phyloP scores from a whole-genome alignment of 768 basidiomycete genomes.

The Antrodiella citrinella region DNA sequence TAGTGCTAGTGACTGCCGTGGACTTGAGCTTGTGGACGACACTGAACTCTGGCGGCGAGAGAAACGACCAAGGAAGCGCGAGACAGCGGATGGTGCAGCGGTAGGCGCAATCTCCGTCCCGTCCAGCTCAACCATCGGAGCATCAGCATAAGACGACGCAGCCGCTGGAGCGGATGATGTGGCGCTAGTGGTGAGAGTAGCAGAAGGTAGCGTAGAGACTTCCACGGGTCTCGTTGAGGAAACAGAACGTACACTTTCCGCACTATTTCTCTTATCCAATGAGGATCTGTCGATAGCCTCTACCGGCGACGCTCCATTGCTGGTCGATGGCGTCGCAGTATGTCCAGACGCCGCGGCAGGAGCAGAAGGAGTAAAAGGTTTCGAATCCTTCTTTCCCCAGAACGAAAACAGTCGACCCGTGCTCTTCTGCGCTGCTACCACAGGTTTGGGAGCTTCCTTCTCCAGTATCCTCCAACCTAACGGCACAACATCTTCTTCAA shows the following conservation, averaged over 20 bases:
- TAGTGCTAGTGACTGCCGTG: slow-evolving; percentile 54
- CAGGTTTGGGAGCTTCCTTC: slow-evolving; percentile 32
- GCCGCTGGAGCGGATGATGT: slow-evolving; percentile 7
- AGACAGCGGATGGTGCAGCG: slow-evolving; percentile 55
- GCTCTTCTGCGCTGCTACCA: slow-evolving; percentile 35
- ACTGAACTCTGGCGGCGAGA: slow-evolving; percentile 40
- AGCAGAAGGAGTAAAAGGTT: slow-evolving; percentile 1
- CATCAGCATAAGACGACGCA: slow-evolving; percentile 11
- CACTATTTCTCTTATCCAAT: slow-evolving; percentile 11
- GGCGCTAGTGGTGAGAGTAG: not conserved
- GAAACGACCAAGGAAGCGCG: slow-evolving; percentile 76
- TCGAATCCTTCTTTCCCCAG: slow-evolving; percentile 42
- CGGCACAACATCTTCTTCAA: slow-evolving; percentile 51
- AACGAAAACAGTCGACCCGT: slow-evolving; percentile 57
- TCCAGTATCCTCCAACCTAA: slow-evolving; percentile 68
- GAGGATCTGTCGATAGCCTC: slow-evolving; percentile 5
- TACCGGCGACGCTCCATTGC: not conserved
- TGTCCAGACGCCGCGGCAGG: slow-evolving; percentile 1
- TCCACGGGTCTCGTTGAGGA: not conserved
- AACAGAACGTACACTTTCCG: slow-evolving; percentile 11
- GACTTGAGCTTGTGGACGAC: slow-evolving; percentile 20
- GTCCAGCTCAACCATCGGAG: slow-evolving; percentile 15
- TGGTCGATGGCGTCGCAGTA: not conserved
- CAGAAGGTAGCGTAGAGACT: not conserved
- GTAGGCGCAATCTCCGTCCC: slow-evolving; percentile 11